Base-by-base conservation (phyloP, 2,329 filamentous ascomycete species). In the Podosphaera xanthii region DNA sequence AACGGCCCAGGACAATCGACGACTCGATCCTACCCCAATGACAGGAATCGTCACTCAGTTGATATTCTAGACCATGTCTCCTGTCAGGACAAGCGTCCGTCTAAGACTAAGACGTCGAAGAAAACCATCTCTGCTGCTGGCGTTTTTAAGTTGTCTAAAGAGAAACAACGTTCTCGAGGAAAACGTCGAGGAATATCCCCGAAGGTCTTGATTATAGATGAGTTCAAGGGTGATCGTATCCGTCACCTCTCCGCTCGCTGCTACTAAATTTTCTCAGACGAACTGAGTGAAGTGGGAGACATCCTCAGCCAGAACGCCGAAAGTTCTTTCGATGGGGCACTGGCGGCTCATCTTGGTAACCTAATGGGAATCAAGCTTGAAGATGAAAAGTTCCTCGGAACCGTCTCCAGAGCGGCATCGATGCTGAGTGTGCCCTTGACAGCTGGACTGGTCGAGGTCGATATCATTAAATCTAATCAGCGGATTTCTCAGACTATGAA, bases 381-480 rank as follows among this genome's bases (percentile, higher is more conserved):
- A 2, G 63, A 67, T 46, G 40, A 58, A 12, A 53, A 53, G 8
- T 65, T 67, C 57, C 49, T 67, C 38, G 5, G 63, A 10, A 35
- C 36, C 1, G 46, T 64, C n/a, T 55, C 58, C 0, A 48, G 40
- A 2, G 46, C 46, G 2, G 52, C 50, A 9, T 34, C 49, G 35
- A 60, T 42, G 0, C 60, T 68, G 14, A 57, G 33, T 22, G 54
- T 57, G 3, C 63, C 66, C 0, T 61, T 68, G n/a, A 55, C 46
- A 34, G 60, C 63, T 2, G 65, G 67, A 35, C 42, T 62, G 22
- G 55, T 68, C 34, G 60, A 65, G 31, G 65, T 61, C 0, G 61
- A 48, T 1, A 59, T 63, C 35, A 60, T 34, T 12, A 58, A 56
- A 35, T 59, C 64, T 38, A 63, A 63, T 3, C 64, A 65, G 14